Evolutionary conservation across 345 rosid genomes (phyloP), one percentile per base, ranked within the genome.

Genomic region (Bretschneidera sinensis): DNA sequence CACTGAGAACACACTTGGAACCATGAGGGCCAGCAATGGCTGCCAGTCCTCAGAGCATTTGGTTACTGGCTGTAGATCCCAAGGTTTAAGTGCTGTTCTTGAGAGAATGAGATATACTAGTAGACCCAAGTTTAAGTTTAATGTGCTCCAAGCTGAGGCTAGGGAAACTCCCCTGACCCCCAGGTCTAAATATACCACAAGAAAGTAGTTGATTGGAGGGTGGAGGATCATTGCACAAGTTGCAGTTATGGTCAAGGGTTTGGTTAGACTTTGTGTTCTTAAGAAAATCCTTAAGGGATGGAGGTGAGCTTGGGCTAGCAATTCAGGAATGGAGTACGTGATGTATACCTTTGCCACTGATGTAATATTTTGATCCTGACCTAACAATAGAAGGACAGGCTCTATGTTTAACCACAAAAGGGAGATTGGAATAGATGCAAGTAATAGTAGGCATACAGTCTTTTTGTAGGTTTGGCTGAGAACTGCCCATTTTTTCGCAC

Each of bases 301-400:
- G 49, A 78, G 76, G 71, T 21, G 55, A 52, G 68, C 68, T 59
- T 74, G 78, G 52, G 69, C 78, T 22, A 78, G 48, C 69, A 78
- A 21, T 21, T 78, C 82, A 2, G 71, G 82, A n/a, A 74, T 63
- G 50, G 77, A 70, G 62, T 15, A 77, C n/a, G 51, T 55, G 23
- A 73, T 54, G 54, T 67, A 77, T 48, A 50, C 64, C 56, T 59
- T 31, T 15, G 76, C 75, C 7, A 70, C 76, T 39, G 59, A 51
- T 33, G 55, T 68, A 20, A 62, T 63, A 31, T 51, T 59, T 55
- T 60, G 55, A 9, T 71, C 65, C 57, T 70, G 73, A 48, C 73
- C 73, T 4, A 70, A 24, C 43, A 17, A 21, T 10, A 63, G 74
- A 48, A 77, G 61, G 33, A 78, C 47, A 0, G 73, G 69, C 49